Evolutionary conservation across 129 eudicot species (phyloP).

Genomic region (Pseudognaphalium luteoalbum): DNA sequence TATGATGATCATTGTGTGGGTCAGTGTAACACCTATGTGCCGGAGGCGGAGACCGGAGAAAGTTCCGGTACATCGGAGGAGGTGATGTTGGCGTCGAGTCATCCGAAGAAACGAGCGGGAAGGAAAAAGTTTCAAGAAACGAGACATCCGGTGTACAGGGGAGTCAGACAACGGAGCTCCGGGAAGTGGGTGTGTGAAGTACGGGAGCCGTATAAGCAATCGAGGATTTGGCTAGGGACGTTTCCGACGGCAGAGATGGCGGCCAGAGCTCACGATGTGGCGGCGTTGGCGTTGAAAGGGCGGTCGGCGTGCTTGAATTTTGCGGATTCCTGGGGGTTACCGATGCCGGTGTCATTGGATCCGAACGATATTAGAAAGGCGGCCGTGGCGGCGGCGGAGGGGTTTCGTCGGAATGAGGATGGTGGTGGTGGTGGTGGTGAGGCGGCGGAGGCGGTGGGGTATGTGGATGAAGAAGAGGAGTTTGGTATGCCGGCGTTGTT

Average conservation of each 20-base stretch:
- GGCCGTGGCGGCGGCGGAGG: slow-evolving; percentile 83
- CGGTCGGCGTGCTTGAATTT: slow-evolving; percentile 72
- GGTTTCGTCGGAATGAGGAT: slow-evolving; percentile 35
- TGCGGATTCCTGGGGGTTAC: slow-evolving; percentile 84
- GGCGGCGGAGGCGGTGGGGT: slow-evolving; percentile 13
- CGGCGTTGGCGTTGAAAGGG: slow-evolving; percentile 72
- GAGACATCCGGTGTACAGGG: slow-evolving; percentile 87
- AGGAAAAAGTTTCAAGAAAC: slow-evolving; percentile 80
- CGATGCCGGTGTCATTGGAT: slow-evolving; percentile 50
- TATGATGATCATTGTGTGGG: background rate
- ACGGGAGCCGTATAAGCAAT: slow-evolving; percentile 73
- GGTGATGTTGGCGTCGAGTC: slow-evolving; percentile 52
- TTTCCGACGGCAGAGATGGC: slow-evolving; percentile 87
- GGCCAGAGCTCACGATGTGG: slow-evolving; percentile 92
- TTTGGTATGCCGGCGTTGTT: slow-evolving; percentile 75
- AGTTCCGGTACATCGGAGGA: slow-evolving; percentile 25
- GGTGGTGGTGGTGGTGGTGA: slow-evolving; percentile 21
- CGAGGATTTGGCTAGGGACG: slow-evolving; percentile 86
- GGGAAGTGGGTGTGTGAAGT: slow-evolving; percentile 93
- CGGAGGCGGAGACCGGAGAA: slow-evolving; percentile 18
- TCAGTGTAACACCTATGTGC: slow-evolving; percentile 19
- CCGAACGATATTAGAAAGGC: slow-evolving; percentile 75
- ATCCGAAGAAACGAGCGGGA: slow-evolving; percentile 78
- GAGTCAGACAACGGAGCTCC: slow-evolving; percentile 69
- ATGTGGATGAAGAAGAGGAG: slow-evolving; percentile 63